Evolutionary conservation across 2,329 filamentous ascomycete genomes (phyloP).

Genomic region (Diplodia corticola): DNA sequence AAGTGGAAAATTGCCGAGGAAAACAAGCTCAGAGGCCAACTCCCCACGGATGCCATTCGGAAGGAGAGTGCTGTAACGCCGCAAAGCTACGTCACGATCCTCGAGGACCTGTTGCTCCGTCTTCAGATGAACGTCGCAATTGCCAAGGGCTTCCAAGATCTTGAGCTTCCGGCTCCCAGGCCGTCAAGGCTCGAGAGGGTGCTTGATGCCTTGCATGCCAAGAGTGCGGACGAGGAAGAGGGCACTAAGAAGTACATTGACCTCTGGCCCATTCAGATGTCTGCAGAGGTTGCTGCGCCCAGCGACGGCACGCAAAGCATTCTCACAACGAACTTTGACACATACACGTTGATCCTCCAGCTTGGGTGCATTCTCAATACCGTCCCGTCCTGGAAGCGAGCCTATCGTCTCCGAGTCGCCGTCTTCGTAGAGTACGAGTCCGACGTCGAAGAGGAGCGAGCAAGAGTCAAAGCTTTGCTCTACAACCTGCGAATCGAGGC

Average conservation of each 20-base stretch:
- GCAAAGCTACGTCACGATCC: conserved; percentile 75
- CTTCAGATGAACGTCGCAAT: conserved; percentile 83
- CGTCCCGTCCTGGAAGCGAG: conserved; percentile 75
- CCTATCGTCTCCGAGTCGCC: conserved; percentile 71
- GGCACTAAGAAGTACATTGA: conserved; percentile 79
- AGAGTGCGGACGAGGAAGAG: conserved; percentile 44
- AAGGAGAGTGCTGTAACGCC: conserved; percentile 68
- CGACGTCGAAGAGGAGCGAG: conserved; percentile 77
- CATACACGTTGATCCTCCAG: conserved; percentile 83
- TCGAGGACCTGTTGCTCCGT: conserved; percentile 77
- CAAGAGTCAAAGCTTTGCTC: conserved; percentile 69
- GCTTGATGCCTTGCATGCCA: conserved; percentile 31
- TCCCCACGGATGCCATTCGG: conserved; percentile 70
- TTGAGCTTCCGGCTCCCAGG: conserved; percentile 64
- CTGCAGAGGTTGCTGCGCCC: conserved; percentile 68
- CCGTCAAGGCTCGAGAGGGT: conserved; percentile 33
- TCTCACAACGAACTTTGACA: conserved; percentile 87
- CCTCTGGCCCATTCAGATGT: conserved; percentile 93
- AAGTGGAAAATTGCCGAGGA: conserved; percentile 52
- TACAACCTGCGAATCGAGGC: conserved; percentile 82
- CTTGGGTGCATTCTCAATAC: conserved; percentile 82
- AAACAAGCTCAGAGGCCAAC: conserved; percentile 56
- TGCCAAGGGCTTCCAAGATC: conserved; percentile 74
- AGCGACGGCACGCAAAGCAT: conserved; percentile 54
- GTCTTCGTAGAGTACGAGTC: conserved; percentile 89